phyloP scores from a whole-genome alignment of 192 early-diverging fungal species.

The Lobosporangium transversale region DNA sequence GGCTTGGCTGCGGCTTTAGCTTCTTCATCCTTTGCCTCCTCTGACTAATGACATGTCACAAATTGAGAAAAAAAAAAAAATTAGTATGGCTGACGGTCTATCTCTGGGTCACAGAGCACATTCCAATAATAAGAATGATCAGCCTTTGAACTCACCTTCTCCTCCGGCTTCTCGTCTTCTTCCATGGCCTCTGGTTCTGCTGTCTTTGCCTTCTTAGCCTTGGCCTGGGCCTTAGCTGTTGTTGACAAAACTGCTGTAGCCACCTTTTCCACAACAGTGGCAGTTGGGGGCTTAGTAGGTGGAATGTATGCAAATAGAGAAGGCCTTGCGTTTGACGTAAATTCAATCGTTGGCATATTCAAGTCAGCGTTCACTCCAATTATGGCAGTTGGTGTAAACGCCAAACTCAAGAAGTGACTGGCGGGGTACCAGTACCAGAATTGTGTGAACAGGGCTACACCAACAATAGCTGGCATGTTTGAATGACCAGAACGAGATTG shows the following conservation, averaged over 20 bases:
- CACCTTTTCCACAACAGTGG: conserved; percentile 87
- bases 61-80: conserved; percentile 9
- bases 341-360: conserved; percentile 86
- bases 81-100: background rate
- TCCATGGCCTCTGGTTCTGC: conserved; percentile 54
- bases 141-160: too few relatives aligned
- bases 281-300: conserved; percentile 81
- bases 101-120: background rate
- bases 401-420: conserved; percentile 93
- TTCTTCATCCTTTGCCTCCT: conserved; percentile 67
- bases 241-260: conserved; percentile 96
- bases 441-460: conserved; percentile 98
- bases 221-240: conserved; percentile 90
- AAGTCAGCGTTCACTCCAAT: conserved; percentile 95
- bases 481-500: conserved; percentile 87
- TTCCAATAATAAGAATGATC: too few relatives aligned
- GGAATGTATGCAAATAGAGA: conserved; percentile 95
- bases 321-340: conserved; percentile 85
- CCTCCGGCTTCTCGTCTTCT: conserved; percentile 67
- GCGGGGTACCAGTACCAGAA: conserved; percentile 99
- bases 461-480: conserved; percentile 96
- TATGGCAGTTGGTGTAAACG: conserved; percentile 94
- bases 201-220: conserved; percentile 81
- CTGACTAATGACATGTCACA: conserved; percentile 62
- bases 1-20: conserved; percentile 73